Conservation (phyloP, 2,329 filamentous ascomycete species). For the Biscogniauxia sp. region DNA sequence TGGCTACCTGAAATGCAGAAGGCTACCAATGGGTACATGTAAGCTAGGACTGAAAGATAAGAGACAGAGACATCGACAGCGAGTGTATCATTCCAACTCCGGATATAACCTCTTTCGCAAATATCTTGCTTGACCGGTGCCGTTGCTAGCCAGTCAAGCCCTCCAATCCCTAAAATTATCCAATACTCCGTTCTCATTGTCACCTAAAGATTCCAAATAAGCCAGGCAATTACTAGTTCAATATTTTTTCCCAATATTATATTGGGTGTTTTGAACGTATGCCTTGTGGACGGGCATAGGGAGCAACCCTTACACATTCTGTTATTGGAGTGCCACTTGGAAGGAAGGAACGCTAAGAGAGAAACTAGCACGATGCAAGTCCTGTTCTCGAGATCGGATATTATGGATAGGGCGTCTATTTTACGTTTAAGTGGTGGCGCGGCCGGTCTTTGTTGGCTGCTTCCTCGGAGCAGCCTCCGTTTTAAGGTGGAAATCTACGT, state of each 20-base stretch:
- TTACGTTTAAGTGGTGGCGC: neutral
- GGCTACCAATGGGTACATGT: neutral
- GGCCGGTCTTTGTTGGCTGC: neutral
- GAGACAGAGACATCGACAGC: neutral
- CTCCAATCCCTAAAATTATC: neutral
- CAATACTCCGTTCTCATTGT: neutral
- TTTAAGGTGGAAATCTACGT: neutral
- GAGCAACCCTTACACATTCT: too few species aligned
- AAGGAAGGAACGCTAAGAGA: too few species aligned
- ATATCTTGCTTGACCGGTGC: neutral
- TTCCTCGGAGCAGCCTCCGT: neutral
- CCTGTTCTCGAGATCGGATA: too few species aligned
- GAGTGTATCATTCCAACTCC: neutral
- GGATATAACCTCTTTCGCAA: neutral
- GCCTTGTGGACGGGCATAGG: too few species aligned
- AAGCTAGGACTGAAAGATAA: neutral
- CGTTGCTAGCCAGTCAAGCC: neutral
- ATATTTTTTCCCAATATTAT: too few species aligned
- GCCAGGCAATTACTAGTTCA: too few species aligned
- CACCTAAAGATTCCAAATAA: neutral
- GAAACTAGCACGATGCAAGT: too few species aligned
- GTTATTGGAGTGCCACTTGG: too few species aligned
- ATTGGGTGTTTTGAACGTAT: too few species aligned
- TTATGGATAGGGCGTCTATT: too few species aligned
- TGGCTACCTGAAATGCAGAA: neutral